A percentile compares a stretch with the other conserved stretches of the same genome.
phyloP scores from a whole-genome alignment of 108 stramenopile genomes.

The Nannochloropsis salina region DNA sequence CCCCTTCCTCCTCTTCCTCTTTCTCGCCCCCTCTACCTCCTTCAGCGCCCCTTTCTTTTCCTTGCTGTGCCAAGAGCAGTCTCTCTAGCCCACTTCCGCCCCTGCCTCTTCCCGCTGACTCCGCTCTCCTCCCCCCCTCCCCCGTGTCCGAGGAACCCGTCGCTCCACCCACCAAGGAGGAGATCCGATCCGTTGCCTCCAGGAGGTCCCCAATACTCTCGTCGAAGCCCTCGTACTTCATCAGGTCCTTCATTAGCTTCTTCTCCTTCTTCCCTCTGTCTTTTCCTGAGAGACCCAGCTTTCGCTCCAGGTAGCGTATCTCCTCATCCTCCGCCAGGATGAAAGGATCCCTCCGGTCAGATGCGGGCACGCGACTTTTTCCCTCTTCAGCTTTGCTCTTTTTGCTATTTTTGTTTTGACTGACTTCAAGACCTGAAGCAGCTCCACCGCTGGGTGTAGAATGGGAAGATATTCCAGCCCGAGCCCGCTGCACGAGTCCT shows the following conservation, averaged over 20 bases:
- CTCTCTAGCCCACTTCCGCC: background rate
- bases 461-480: background rate
- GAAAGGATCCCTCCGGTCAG: background rate
- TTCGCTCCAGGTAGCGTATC: background rate
- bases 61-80: background rate
- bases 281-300: background rate
- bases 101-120: too few species aligned
- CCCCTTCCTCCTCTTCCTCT: background rate
- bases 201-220: slow-evolving; percentile 11
- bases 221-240: slow-evolving; percentile 15
- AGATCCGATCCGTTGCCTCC: background rate
- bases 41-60: background rate
- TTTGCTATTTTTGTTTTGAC: background rate
- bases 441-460: background rate
- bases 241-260: slow-evolving; percentile 2
- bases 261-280: background rate
- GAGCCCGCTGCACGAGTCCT: background rate
- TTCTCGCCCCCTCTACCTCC: background rate
- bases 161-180: background rate
- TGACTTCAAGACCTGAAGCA: background rate
- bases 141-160: background rate
- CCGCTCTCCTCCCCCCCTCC: too few species aligned
- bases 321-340: background rate
- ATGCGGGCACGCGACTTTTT: background rate
- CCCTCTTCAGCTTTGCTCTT: background rate